Conservation (phyloP, 2,329 filamentous ascomycete species). For the Aspergillus sp. region DNA sequence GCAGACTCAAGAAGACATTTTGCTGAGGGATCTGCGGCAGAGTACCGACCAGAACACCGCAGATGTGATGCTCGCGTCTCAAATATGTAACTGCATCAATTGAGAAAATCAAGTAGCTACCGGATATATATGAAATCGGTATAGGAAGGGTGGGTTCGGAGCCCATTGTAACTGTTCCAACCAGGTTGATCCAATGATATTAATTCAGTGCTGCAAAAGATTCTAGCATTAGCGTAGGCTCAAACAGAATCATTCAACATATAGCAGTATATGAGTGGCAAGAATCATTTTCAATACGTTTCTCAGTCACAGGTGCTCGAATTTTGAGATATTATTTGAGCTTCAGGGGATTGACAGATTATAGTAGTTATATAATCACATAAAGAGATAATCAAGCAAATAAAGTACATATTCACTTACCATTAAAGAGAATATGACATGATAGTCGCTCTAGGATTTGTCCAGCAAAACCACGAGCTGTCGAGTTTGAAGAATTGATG, state of each 20-base stretch:
- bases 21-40: conserved; percentile 91
- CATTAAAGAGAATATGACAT: conserved; percentile 21
- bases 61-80: conserved; percentile 76
- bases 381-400: conserved; percentile 15
- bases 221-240: conserved; percentile 18
- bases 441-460: conserved; percentile 15
- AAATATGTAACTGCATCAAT: conserved; percentile 72
- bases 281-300: conserved; percentile 37
- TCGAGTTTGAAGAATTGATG: conserved; percentile 6
- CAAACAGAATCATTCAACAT: conserved; percentile 1
- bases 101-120: conserved; percentile 86
- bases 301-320: conserved; percentile 39
- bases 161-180: conserved; percentile 21
- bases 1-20: conserved; percentile 86
- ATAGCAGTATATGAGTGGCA: neutral
- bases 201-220: conserved; percentile 11
- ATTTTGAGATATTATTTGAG: conserved; percentile 36
- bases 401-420: conserved; percentile 16
- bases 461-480: conserved; percentile 23
- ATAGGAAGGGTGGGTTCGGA: conserved; percentile 51
- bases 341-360: conserved; percentile 86
- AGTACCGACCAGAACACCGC: conserved; percentile 78
- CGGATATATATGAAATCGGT: conserved; percentile 74
- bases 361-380: conserved; percentile 62
- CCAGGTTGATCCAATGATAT: too few species aligned